Evolutionary conservation across 306 rosid genomes (phyloP).

Genomic region (Sindora glabra): DNA sequence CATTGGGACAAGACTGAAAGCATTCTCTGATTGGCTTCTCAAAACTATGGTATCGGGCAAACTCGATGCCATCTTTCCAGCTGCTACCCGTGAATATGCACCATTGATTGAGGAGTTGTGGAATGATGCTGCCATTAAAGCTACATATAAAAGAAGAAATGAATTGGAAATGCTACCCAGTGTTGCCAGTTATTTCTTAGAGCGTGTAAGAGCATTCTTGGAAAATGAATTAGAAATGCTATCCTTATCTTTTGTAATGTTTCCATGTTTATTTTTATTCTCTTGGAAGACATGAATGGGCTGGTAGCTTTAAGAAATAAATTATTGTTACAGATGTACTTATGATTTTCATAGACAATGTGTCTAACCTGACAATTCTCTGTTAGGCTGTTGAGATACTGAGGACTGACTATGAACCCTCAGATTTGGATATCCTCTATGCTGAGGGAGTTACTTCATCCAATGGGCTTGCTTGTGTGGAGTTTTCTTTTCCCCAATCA

Average conservation of each 20-base stretch:
- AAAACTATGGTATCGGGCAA: constrained; percentile 87
- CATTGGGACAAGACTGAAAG: constrained; percentile 79
- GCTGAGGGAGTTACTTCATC: constrained; percentile 97
- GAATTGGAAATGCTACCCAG: constrained; percentile 90
- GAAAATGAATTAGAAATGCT: no score
- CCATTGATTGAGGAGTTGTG: constrained; percentile 89
- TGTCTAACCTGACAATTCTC: constrained; percentile 19
- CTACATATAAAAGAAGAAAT: constrained; percentile 74
- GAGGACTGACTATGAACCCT: constrained; percentile 81
- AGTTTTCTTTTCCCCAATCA: constrained; percentile 81
- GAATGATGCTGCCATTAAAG: constrained; percentile 77
- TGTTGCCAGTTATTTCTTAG: constrained; percentile 85
- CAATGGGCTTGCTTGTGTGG: constrained; percentile 88
- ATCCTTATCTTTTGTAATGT: not conserved
- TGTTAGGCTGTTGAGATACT: constrained; percentile 79
- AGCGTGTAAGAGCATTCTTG: constrained; percentile 62
- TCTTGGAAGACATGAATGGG: not conserved
- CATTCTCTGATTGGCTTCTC: constrained; percentile 98
- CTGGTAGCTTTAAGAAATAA: constrained; percentile 16
- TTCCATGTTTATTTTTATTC: not conserved
- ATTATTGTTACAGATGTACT: no score
- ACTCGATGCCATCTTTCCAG: constrained; percentile 92
- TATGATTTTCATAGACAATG: constrained; percentile 7
- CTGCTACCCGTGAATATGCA: constrained; percentile 94
- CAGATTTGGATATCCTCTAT: constrained; percentile 82